Percentiles rank a stretch among this genome's conserved stretches.
phyloP scores from a whole-genome alignment of 1,139 yeast species.

The Kodamaea plutei region DNA sequence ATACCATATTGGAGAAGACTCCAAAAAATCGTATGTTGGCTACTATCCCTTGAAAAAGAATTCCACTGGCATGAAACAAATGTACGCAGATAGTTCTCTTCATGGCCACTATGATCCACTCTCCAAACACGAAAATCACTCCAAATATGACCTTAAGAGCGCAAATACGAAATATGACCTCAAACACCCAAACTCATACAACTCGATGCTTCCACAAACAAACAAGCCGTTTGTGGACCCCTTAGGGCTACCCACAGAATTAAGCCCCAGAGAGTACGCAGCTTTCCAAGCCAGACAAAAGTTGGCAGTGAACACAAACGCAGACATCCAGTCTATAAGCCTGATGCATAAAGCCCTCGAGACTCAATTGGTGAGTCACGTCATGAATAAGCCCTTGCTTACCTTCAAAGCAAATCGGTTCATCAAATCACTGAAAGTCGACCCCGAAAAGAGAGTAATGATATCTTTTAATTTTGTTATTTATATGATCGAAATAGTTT shows the following conservation, averaged over 20 bases:
- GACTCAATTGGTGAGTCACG: conserved; percentile 27
- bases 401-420: conserved; percentile 12
- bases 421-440: conserved; percentile 10
- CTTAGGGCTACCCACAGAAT: conserved; percentile 12
- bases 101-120: too few species aligned
- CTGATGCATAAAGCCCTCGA: conserved; percentile 29
- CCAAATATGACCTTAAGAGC: too few species aligned
- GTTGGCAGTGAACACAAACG: conserved; percentile 2
- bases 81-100: too few species aligned
- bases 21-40: too few species aligned
- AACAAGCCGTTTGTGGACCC: too few species aligned
- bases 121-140: too few species aligned
- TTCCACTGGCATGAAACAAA: too few species aligned
- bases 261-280: conserved; percentile 14
- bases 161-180: too few species aligned
- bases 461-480: conserved; percentile 30
- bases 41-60: too few species aligned
- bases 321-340: conserved; percentile 16
- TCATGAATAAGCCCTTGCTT: conserved; percentile 36
- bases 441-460: conserved; percentile 17
- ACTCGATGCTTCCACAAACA: too few species aligned
- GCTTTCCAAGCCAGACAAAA: conserved; percentile 1
- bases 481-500: conserved; percentile 33
- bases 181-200: too few species aligned
- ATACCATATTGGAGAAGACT: too few species aligned